These are phyloP conservation scores for Leccinellum albellum DNA, from an alignment of 768 basidiomycete genomes.

Conservation along the genomic window DNA sequence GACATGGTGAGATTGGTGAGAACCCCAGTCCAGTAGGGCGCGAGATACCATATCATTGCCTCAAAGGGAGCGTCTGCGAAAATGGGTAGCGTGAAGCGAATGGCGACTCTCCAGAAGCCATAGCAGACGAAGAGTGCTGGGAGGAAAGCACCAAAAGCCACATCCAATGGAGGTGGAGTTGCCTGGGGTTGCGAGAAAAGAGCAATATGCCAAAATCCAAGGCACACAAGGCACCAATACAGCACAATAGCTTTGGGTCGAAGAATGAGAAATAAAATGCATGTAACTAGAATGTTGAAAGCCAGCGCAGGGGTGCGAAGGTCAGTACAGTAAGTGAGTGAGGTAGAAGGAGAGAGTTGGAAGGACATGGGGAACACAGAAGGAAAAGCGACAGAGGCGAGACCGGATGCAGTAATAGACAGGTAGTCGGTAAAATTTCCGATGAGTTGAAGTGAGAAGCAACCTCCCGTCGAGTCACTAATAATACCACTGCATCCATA, in stretches of 20 bases:
- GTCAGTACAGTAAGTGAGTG: conserved; percentile 65
- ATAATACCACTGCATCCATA: conserved; percentile 53
- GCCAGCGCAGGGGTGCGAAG: conserved; percentile 65
- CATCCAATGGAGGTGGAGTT: conserved; percentile 63
- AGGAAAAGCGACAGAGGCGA: conserved; percentile 71
- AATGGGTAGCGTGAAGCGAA: conserved; percentile 68
- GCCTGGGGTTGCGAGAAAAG: conserved; percentile 73
- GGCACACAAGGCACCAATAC: conserved; percentile 77
- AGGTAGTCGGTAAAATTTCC: conserved; percentile 72
- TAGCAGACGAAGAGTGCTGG: conserved; percentile 76
- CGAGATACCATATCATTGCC: conserved; percentile 67
- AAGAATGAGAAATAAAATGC: conserved; percentile 65
- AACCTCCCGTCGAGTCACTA: conserved; percentile 67
- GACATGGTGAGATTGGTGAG: conserved; percentile 69
- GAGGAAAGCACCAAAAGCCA: conserved; percentile 74
- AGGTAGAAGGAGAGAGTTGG: conserved; percentile 46
- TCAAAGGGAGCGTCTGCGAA: conserved; percentile 71
- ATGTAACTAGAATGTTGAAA: conserved; percentile 67
- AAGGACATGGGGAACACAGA: conserved; percentile 72
- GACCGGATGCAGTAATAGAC: conserved; percentile 54
- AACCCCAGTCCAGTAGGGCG: conserved; percentile 75
- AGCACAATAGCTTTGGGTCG: conserved; percentile 65
- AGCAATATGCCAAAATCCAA: conserved; percentile 81
- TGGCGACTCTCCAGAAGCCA: conserved; percentile 72
- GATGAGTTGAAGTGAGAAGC: conserved; percentile 62